A percentile compares a stretch with the other conserved stretches of the same genome.
phyloP scores from a whole-genome alignment of 2,329 filamentous ascomycete genomes.

The Ambrosiella xylebori region DNA sequence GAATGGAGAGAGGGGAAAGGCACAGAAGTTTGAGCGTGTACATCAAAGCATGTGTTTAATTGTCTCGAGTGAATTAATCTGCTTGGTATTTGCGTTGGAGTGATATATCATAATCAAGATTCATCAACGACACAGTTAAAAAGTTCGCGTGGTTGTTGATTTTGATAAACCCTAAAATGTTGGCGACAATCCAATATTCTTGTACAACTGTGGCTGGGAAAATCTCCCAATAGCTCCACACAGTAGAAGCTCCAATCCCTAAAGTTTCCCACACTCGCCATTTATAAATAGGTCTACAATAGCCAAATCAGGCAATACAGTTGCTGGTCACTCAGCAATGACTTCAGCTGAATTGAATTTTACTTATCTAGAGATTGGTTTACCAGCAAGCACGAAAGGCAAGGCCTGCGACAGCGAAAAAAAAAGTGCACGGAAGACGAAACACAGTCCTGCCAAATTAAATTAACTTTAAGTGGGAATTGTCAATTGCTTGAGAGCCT shows the following conservation, averaged over 20 bases:
- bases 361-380: too few relatives aligned
- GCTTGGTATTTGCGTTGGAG: too few relatives aligned
- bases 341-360: too few relatives aligned
- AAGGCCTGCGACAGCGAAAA: too few relatives aligned
- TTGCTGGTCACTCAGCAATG: too few relatives aligned
- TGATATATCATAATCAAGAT: too few relatives aligned
- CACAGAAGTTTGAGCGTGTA: not conserved
- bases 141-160: too few relatives aligned
- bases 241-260: not conserved
- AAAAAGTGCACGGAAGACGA: not conserved
- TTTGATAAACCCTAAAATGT: not conserved
- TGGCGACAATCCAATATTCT: not conserved
- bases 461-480: not conserved
- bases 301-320: not conserved
- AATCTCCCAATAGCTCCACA: not conserved
- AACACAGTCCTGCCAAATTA: not conserved
- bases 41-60: too few relatives aligned
- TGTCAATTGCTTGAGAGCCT: not conserved
- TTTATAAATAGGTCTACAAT: not conserved
- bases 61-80: too few relatives aligned
- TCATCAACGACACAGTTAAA: too few relatives aligned
- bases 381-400: too few relatives aligned
- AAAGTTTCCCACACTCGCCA: not conserved
- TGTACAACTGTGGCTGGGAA: not conserved
- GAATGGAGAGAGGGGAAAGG: not conserved